Evolutionary conservation across 2,329 filamentous ascomycete genomes (phyloP).

Genomic region (Aureobasidium sp.): DNA sequence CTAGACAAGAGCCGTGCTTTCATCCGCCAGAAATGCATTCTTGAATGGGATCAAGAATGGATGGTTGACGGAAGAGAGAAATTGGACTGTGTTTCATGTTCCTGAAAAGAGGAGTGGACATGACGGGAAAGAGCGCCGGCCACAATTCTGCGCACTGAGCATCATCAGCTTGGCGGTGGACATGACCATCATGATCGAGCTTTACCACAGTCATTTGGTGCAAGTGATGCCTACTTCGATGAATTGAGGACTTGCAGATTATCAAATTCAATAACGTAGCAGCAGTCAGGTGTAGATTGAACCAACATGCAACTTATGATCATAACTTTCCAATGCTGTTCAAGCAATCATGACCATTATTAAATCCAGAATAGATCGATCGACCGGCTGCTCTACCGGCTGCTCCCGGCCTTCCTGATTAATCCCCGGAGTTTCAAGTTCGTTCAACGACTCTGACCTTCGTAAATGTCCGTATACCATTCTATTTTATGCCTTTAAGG

Average conservation of each 20-base stretch:
- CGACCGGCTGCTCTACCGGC: conserved; percentile 3
- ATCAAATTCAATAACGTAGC: too few species aligned
- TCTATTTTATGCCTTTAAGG: not conserved
- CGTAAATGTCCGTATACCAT: not conserved
- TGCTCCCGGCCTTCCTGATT: conserved; percentile 5
- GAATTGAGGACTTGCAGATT: too few species aligned
- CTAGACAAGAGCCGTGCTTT: not conserved
- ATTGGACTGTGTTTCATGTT: conserved; percentile 11
- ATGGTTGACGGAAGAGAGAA: conserved; percentile 5
- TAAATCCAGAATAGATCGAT: not conserved
- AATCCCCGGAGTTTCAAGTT: conserved; percentile 4
- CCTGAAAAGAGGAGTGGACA: conserved; percentile 7
- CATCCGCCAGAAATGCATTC: not conserved
- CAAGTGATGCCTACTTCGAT: too few species aligned
- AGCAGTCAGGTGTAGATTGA: too few species aligned
- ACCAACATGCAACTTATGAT: too few species aligned
- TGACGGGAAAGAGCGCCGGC: not conserved
- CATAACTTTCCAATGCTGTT: too few species aligned
- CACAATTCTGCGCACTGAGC: not conserved
- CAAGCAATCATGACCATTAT: not conserved
- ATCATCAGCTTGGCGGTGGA: not conserved
- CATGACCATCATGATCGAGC: too few species aligned
- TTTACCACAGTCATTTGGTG: too few species aligned
- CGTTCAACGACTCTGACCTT: not conserved
- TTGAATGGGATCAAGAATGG: not conserved